phyloP scores from a whole-genome alignment of 2,329 filamentous ascomycete genomes.

The Hymenoscyphus repandus region DNA sequence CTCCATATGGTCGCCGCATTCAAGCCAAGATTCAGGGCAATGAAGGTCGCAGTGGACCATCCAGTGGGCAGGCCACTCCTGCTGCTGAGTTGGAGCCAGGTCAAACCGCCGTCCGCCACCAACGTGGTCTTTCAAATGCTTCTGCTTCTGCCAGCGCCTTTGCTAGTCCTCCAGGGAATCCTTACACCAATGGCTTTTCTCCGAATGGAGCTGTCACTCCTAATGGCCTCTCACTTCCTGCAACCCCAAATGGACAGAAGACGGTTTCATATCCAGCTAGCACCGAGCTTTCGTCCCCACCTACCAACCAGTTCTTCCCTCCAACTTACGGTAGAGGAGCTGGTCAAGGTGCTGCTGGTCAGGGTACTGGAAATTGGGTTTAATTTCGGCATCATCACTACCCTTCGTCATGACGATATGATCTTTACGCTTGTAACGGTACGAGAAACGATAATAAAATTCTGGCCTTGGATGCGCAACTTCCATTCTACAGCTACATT shows the following conservation, averaged over 20 bases:
- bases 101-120: conserved; percentile 28
- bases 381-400: conserved; percentile 15
- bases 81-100: conserved; percentile 19
- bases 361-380: conserved; percentile 26
- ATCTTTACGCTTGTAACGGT: conserved; percentile 34
- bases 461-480: conserved; percentile 23
- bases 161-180: conserved; percentile 17
- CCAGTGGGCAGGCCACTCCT: conserved; percentile 29
- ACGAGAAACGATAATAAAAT: conserved; percentile 30
- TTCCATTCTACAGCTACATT: conserved; percentile 11
- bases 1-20: conserved; percentile 91
- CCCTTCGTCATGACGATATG: conserved; percentile 29
- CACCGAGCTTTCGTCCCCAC: conserved; percentile 20
- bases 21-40: conserved; percentile 74
- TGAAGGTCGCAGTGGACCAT: conserved; percentile 36
- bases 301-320: conserved; percentile 21
- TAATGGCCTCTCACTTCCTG: conserved; percentile 18
- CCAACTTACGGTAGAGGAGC: conserved; percentile 26
- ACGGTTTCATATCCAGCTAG: conserved; percentile 21
- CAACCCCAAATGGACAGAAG: conserved; percentile 12
- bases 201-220: conserved; percentile 11
- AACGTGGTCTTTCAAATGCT: conserved; percentile 29
- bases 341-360: conserved; percentile 6
- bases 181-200: conserved; percentile 26
- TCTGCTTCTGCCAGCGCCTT: conserved; percentile 25